Evolutionary conservation across 371 early-diverging fungal genomes (phyloP), one percentile per base, ranked within the genome.

Genomic region (Batrachochytrium dendrobatidis): DNA sequence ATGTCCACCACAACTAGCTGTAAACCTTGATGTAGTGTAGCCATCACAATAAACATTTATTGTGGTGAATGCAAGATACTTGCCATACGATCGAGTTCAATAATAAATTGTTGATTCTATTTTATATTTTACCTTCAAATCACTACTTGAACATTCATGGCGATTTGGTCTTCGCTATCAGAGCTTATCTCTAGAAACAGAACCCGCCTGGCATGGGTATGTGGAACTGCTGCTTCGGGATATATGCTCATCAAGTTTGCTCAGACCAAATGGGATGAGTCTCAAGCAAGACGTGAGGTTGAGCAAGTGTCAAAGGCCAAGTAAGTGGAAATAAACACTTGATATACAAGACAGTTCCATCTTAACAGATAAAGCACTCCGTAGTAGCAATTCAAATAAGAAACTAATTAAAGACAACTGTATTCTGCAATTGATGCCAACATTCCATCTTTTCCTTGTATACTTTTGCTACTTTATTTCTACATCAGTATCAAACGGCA

Each of bases 211-310:
- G 55, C 57, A 52, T 74, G 54, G 55, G 34, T 55, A 29, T 85
- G 84, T 3, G 85, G 87, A 12, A 69, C 88, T 34, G 83, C 80
- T 8, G 88, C 86, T 22, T 84, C 86, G 20, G 73, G 80, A 50
- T 91, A 89, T 67, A 62, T 84, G 61, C 79, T 87, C 31, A 84
- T 84, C 53, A 83, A 85, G 64, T 89, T 84, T 67, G 89, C 89
- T 15, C 77, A 81, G 31, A 69, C 63, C 64, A 86, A 89, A 61
- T 74, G 89, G 51, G 60, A 71, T 45, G 90, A 92, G 63, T 72
- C 85, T 58, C 84, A 88, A 64, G 82, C 83, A 58, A 76, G 75
- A 63, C 57, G 79, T 22, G 75, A 76, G 32, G 55, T 81, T 0
- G 85, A 88, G 34, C 69, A 83, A 62, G 62, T 81, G 18, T 87